Base-by-base conservation (phyloP, 2,329 filamentous ascomycete genomes). In the Exophiala sideris region DNA sequence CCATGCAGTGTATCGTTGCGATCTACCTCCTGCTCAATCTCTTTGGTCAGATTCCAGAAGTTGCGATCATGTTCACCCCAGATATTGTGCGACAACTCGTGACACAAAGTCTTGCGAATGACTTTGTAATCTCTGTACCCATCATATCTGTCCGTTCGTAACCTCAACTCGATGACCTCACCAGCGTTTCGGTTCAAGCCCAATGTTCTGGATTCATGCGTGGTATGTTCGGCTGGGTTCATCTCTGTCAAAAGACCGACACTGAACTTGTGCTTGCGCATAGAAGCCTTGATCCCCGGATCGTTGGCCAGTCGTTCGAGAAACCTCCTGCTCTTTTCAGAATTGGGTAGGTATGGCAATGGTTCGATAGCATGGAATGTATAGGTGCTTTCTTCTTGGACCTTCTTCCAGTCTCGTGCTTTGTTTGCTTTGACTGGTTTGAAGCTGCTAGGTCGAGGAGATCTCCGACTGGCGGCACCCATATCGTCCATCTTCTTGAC, bases 41-140 rank as follows among this genome's bases (percentile, higher is more conserved):
- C 80, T 63, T 85, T 85, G 62, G 89, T 96, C 64, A 99, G 70
- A 49, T 90, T 82, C 92, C 94, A 97, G 67, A 99, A 99, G 44
- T 88, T 75, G 14, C 83, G 77, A 70, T 97, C 91, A 70, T 99
- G 94, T 0, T 87, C 83, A 0, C 87, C 79, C 72, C 87, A 86
- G 8, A 96, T 89, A 65, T 96, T 96, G 71, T 99, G 94, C 61
- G 91, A 87, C 14, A 99, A 78, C 75, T 99, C 94, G 73, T 99
- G 94, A 67, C 92, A 97, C 10, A 99, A 77, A 42, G 94, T 97
- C 63, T 88, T 89, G 48, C 94, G 82, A 45, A 99, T 95, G 0
- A 87, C 91, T 64, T 87, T 86, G 73, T 97, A 99, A 68, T 96
- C 90, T 35, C 94, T 77, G 66, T 96, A 97, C 1, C 94, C 94